Conservation (phyloP, 75 land plant species). For the Selaginella moellendorffii region DNA sequence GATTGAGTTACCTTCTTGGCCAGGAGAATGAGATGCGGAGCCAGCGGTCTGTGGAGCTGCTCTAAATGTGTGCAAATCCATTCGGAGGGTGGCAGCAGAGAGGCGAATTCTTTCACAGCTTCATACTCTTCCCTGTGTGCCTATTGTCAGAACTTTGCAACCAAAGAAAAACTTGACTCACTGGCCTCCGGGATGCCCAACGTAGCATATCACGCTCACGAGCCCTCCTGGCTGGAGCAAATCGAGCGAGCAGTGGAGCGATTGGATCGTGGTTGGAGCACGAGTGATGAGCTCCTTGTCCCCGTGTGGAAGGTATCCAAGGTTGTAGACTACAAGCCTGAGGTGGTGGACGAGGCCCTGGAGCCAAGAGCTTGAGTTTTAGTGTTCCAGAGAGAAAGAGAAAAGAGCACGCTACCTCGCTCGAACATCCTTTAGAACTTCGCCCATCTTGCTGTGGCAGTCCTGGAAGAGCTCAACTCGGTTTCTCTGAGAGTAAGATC, state of each 20-base stretch:
- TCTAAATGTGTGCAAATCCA: constrained; percentile 72
- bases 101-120: constrained; percentile 42
- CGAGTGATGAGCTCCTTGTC: constrained; percentile 53
- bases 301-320: constrained; percentile 91
- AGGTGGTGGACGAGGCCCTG: no score
- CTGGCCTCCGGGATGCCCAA: constrained; percentile 96
- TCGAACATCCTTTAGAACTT: constrained; percentile 30
- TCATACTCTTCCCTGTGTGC: constrained; percentile 70
- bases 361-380: no score
- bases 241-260: constrained; percentile 47
- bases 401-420: no score
- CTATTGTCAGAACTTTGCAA: no score
- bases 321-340: constrained; percentile 86
- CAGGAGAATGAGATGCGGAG: constrained; percentile 50
- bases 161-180: no score
- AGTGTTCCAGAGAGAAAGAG: no score
- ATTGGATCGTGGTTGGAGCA: constrained; percentile 43
- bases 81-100: constrained; percentile 28
- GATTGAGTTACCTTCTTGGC: no score
- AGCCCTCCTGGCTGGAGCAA: constrained; percentile 57
- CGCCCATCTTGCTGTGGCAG: constrained; percentile 81
- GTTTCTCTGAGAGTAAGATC: constrained; percentile 69
- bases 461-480: constrained; percentile 45
- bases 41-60: constrained; percentile 48
- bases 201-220: constrained; percentile 66